Percentiles rank a stretch among this genome's conserved stretches.
Conservation (phyloP, 306 rosid species). For the Cicer pinnatifidum region DNA sequence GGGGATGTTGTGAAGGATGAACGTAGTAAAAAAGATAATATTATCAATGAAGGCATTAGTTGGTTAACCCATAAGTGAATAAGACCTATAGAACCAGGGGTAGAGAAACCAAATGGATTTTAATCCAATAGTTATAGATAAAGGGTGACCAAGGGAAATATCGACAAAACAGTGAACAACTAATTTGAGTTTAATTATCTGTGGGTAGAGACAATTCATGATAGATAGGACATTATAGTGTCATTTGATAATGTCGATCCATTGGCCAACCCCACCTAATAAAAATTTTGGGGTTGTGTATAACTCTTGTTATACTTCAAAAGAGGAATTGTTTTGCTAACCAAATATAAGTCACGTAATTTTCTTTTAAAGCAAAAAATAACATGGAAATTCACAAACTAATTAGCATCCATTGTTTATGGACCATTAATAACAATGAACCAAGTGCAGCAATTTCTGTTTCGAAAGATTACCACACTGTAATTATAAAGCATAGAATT, state of each 20-base stretch:
- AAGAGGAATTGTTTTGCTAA: neutral
- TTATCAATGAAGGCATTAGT: neutral
- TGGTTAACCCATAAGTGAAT: neutral
- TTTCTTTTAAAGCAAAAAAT: neutral
- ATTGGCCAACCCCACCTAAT: neutral
- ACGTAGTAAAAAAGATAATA: neutral
- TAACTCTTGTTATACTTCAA: neutral
- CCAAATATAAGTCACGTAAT: neutral
- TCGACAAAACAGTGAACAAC: neutral
- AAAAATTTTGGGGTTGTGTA: neutral
- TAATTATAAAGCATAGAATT: neutral
- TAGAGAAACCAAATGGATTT: neutral
- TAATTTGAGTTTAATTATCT: neutral
- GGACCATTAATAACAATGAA: neutral
- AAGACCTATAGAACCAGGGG: neutral
- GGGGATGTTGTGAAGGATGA: neutral
- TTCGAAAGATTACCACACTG: conserved; percentile 7
- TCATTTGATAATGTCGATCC: neutral
- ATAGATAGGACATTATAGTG: neutral
- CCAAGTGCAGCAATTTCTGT: neutral
- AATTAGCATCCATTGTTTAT: neutral
- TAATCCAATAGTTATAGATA: conserved; percentile 19
- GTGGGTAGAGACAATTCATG: neutral
- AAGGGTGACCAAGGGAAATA: neutral
- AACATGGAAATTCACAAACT: neutral